These are phyloP conservation scores for Hymenoscyphus scutula DNA, from an alignment of 2,329 filamentous ascomycete genomes.

Conservation along the genomic window DNA sequence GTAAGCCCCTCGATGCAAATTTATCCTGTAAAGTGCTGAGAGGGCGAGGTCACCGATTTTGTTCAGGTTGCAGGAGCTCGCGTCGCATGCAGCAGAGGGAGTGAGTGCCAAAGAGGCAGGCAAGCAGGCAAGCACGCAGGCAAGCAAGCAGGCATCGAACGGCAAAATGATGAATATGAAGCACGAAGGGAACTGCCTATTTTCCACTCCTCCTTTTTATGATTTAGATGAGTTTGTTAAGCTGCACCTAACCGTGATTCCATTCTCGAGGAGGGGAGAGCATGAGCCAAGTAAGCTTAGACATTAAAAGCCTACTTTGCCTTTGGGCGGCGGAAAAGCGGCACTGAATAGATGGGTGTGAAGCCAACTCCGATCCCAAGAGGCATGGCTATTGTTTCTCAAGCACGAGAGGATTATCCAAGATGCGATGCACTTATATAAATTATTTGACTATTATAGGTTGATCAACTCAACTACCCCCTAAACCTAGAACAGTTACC, in stretches of 20 bases:
- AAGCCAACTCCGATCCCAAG: background rate
- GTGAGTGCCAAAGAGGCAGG: conserved; percentile 9
- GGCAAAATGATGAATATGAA: background rate
- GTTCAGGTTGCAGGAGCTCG: background rate
- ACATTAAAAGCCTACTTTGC: background rate
- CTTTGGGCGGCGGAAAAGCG: background rate
- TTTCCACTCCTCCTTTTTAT: conserved; percentile 5
- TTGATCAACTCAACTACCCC: background rate
- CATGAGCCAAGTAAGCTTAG: conserved; percentile 6
- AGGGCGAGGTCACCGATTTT: background rate
- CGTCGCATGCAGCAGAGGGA: background rate
- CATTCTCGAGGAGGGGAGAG: conserved; percentile 8
- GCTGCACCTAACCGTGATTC: conserved; percentile 25
- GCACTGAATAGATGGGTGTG: background rate
- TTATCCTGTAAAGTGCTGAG: background rate
- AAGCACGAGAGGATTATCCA: background rate
- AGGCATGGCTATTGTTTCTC: background rate
- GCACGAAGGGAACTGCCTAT: conserved; percentile 12
- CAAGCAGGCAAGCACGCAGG: conserved; percentile 12
- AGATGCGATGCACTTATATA: background rate
- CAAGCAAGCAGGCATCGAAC: conserved; percentile 3
- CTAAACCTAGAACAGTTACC: background rate
- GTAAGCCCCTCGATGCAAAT: background rate
- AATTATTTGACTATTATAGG: background rate
- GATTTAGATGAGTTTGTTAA: conserved; percentile 22